Conservation (phyloP, 805 yeast genomes). For the Cyberlindnera amylophila region DNA sequence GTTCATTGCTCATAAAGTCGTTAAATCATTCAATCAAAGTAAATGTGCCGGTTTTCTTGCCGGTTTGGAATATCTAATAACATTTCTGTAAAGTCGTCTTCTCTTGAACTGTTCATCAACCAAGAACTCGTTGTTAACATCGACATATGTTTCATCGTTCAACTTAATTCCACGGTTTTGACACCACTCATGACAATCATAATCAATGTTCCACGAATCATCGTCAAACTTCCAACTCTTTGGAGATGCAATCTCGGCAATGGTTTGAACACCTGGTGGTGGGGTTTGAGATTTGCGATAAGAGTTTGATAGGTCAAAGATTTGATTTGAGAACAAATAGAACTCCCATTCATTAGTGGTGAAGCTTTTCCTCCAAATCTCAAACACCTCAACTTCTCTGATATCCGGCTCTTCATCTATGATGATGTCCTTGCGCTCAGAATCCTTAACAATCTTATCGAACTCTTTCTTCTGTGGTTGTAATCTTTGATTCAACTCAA, state of each 20-base stretch:
- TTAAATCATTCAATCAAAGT: too few relatives aligned
- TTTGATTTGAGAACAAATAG: slow-evolving; percentile 48
- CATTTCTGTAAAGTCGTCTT: slow-evolving; percentile 51
- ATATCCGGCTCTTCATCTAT: slow-evolving; percentile 64
- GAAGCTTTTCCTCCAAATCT: slow-evolving; percentile 63
- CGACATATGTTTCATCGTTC: slow-evolving; percentile 24
- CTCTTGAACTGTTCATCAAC: slow-evolving; percentile 49
- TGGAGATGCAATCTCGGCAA: slow-evolving; percentile 64
- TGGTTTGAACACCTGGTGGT: slow-evolving; percentile 59
- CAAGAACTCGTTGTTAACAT: slow-evolving; percentile 50
- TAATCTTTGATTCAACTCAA: slow-evolving; percentile 20
- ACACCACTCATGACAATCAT: slow-evolving; percentile 49
- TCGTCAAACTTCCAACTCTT: slow-evolving; percentile 68
- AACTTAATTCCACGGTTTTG: slow-evolving; percentile 37
- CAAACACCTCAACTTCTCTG: slow-evolving; percentile 70
- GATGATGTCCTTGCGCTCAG: slow-evolving; percentile 50
- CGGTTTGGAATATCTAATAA: slow-evolving; percentile 43
- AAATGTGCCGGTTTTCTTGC: slow-evolving; percentile 30
- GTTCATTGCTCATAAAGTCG: too few relatives aligned
- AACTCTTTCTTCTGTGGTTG: slow-evolving; percentile 29
- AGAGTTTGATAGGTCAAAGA: slow-evolving; percentile 51
- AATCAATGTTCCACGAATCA: slow-evolving; percentile 64
- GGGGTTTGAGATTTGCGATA: slow-evolving; percentile 44
- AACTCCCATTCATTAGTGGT: slow-evolving; percentile 61
- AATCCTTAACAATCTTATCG: slow-evolving; percentile 31